Base-by-base conservation (phyloP, 1,284 basidiomycete species). In the Ceratobasidium sp. region DNA sequence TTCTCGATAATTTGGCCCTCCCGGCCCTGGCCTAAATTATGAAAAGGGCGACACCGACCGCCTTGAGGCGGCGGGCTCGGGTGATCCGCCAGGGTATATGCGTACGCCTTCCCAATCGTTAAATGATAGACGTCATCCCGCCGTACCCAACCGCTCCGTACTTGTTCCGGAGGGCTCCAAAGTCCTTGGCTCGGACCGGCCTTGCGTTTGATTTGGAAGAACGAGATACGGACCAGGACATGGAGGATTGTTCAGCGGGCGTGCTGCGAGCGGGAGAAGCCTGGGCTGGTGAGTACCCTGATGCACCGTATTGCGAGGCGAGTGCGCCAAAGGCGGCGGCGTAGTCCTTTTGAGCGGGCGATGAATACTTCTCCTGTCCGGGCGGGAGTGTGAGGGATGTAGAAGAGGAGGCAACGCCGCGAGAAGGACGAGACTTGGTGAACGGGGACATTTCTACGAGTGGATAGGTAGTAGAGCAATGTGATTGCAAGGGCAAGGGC, bases 361-460 rank as follows among this genome's bases (percentile, higher is more conserved):
- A 52, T 29, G 66, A 46, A 15, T 68, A 19, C 54, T 73, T 73
- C 57, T 73, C 70, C 44, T 73, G 57, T 5, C 25, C 64, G 57
- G 43, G 43, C 11, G 68, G 52, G 32, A 73, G 25, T 43, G 61
- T 40, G 25, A 64, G 59, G 19, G 70, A 62, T 3, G 59, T n/a
- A 13, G 70, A 73, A 22, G 52, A 57, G 34, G 68, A 70, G 19
- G 68, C 52, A 19, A 59, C 59, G 9, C 52, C 49, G n/a, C 19
- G 49, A 34, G 29, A 29, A 56, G 51, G 3, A 19, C 46, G 40
- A 51, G 70, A 73, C 44, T 64, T 73, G 43, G 59, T 52, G 70
- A 73, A 61, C 59, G 64, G 64, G 52, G 70, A 59, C 70, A 73
- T 73, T 32, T 57, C 25, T 64, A 44, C 70, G 54, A 73, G 25